Base-by-base conservation (phyloP, 495 filamentous ascomycete species). In the Xylaria castorea region DNA sequence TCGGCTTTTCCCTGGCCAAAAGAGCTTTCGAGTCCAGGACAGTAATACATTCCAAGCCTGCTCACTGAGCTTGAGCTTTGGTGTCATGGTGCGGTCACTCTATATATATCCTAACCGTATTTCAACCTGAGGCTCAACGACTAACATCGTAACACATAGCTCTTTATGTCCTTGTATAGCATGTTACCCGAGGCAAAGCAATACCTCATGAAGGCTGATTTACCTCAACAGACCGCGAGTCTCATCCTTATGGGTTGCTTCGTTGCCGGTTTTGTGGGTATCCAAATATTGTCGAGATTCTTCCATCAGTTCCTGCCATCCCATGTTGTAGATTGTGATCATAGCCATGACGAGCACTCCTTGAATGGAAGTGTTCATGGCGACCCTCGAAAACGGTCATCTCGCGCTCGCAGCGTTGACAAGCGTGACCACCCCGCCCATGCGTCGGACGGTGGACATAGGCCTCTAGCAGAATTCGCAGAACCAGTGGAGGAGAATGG, bases 261-360 rank as follows among this genome's bases (percentile, higher is more conserved):
- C 76, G 81, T 95, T 5, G 87, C 81, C 16, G 96, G 96, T 27
- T 95, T 97, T 60, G 78, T 97, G 22, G 91, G 93, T 4, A 97
- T 99, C 62, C 92, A 94, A 70, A 74, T 94, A 60, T 73, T 97
- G 27, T 97, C 96, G 3, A 88, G 90, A 27, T 78, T 97, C 18
- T 79, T 98, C 32, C 96, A 99, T 80, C 89, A 86, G 32, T 91
- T 90, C 77, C 91, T 98, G 60, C 96, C 97, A 0, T 96, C 94
- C n/a, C 92, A 96, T 77, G 90, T 97, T 30, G 95, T 98, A 68
- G 94, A 94, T 79, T 99, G 96, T 81, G 92, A 95, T 67, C 93
- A 97, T 79, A 91, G 85, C 48, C 94, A 97, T 74, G 87, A 88
- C 34, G 87, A 86, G 22, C 83, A 87, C 70, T 80, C 70, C 22